phyloP scores from a whole-genome alignment of 2,329 filamentous ascomycete genomes.

The Aotearoamyces nothofagi region DNA sequence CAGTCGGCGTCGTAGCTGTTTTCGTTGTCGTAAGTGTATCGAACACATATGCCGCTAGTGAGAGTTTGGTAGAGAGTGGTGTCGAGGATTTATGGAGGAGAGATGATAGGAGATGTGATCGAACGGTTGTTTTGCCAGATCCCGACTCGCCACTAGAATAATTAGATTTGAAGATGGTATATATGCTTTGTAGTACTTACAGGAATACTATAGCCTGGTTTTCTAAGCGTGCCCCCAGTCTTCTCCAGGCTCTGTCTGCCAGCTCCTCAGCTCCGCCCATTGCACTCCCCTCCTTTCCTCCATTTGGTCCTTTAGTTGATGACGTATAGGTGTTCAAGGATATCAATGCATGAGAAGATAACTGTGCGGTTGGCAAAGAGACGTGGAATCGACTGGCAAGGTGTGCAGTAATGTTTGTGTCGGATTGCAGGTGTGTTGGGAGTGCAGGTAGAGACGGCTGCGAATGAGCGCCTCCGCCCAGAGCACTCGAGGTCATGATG shows the following conservation, averaged over 20 bases:
- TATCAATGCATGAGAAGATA: constrained; percentile 85
- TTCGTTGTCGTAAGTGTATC: constrained; percentile 95
- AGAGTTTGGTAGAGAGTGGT: constrained; percentile 83
- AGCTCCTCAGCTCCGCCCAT: constrained; percentile 88
- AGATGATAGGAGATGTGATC: constrained; percentile 74
- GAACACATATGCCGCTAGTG: constrained; percentile 87
- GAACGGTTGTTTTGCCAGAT: constrained; percentile 87
- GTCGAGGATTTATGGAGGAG: constrained; percentile 84
- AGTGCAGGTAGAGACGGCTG: constrained; percentile 81
- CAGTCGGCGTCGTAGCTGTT: constrained; percentile 85
- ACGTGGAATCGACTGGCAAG: constrained; percentile 86
- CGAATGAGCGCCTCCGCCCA: constrained; percentile 46
- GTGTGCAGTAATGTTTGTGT: constrained; percentile 67
- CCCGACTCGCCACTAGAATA: constrained; percentile 74
- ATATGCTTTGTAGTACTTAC: constrained; percentile 39
- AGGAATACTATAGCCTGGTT: constrained; percentile 88
- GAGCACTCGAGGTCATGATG: constrained; percentile 37
- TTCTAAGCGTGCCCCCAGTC: constrained; percentile 76
- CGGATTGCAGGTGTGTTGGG: constrained; percentile 67
- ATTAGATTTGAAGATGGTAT: constrained; percentile 7
- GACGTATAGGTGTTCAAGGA: constrained; percentile 91
- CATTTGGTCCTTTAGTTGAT: constrained; percentile 77
- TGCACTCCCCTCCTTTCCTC: constrained; percentile 78
- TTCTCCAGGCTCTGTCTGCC: constrained; percentile 70
- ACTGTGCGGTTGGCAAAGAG: constrained; percentile 68